These are phyloP conservation scores for Pseudogymnoascus sp. DNA, from an alignment of 2,329 filamentous ascomycete species.

Conservation along the genomic window DNA sequence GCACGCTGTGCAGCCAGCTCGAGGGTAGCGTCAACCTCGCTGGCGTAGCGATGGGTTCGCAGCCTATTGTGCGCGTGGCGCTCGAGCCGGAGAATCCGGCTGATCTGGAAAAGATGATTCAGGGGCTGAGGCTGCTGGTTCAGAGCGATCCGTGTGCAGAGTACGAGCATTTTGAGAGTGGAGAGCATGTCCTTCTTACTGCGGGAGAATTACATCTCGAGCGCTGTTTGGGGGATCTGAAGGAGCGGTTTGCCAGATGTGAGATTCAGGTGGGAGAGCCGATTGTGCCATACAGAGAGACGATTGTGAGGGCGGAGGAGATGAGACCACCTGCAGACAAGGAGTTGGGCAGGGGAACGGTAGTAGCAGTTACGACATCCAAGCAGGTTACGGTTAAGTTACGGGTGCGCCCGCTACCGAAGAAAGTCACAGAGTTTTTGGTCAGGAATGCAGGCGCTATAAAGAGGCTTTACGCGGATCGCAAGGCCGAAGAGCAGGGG, in stretches of 20 bases:
- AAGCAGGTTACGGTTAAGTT: slow-evolving; percentile 76
- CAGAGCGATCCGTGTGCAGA: slow-evolving; percentile 94
- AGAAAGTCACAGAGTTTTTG: slow-evolving; percentile 75
- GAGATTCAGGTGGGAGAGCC: slow-evolving; percentile 91
- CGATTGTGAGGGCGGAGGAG: slow-evolving; percentile 77
- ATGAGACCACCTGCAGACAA: slow-evolving; percentile 86
- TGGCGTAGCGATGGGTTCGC: slow-evolving; percentile 69
- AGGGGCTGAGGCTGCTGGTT: slow-evolving; percentile 75
- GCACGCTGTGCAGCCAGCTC: slow-evolving; percentile 81
- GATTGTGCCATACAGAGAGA: slow-evolving; percentile 93
- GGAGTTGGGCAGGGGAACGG: slow-evolving; percentile 74
- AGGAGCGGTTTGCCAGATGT: slow-evolving; percentile 86
- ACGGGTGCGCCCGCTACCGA: slow-evolving; percentile 69
- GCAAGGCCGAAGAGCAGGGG: slow-evolving; percentile 42
- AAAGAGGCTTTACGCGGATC: slow-evolving; percentile 69
- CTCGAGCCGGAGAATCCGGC: slow-evolving; percentile 87
- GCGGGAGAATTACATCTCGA: slow-evolving; percentile 93
- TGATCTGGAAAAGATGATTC: slow-evolving; percentile 91
- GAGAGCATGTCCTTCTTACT: slow-evolving; percentile 90
- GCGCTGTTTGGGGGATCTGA: slow-evolving; percentile 83
- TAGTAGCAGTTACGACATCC: slow-evolving; percentile 68
- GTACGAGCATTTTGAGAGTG: slow-evolving; percentile 86
- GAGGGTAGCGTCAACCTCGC: slow-evolving; percentile 86
- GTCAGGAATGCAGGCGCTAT: slow-evolving; percentile 71
- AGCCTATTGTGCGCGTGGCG: slow-evolving; percentile 91